These are phyloP conservation scores for Boletus subcaerulescens DNA, from an alignment of 768 basidiomycete species.

Conservation along the genomic window DNA sequence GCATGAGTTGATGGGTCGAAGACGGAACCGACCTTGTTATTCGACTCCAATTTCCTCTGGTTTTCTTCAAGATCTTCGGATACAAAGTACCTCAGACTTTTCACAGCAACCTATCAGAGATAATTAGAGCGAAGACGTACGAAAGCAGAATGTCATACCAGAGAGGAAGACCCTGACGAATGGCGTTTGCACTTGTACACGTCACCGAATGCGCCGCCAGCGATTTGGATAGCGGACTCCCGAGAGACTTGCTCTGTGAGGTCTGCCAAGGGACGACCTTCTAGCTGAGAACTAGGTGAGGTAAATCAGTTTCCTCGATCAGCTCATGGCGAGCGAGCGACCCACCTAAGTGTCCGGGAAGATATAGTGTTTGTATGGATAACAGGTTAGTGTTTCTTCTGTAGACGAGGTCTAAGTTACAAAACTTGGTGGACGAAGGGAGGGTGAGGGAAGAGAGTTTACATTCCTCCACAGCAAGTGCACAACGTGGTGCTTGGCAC, in stretches of 20 bases:
- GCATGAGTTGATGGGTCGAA: background rate
- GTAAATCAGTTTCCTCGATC: background rate
- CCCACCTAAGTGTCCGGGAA: background rate
- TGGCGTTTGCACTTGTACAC: constrained; percentile 1
- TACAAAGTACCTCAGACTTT: background rate
- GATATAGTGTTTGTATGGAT: background rate
- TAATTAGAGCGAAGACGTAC: background rate
- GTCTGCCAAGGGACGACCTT: background rate
- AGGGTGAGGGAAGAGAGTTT: no score
- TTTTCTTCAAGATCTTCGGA: background rate
- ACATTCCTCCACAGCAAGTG: no score
- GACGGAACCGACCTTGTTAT: background rate
- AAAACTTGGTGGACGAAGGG: no score
- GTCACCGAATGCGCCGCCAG: background rate
- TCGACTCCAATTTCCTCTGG: background rate
- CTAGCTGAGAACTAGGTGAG: background rate
- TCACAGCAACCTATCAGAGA: background rate
- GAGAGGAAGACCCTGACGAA: background rate
- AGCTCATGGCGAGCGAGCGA: no score
- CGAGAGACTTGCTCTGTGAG: background rate
- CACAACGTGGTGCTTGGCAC: no score
- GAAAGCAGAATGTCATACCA: background rate
- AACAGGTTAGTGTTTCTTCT: no score
- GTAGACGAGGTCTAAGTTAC: no score
- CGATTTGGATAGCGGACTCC: background rate